A percentile compares a stretch with the other conserved stretches of the same genome.
Evolutionary conservation across 768 basidiomycete species (phyloP).

Genomic region (Austroboletus eburneus): DNA sequence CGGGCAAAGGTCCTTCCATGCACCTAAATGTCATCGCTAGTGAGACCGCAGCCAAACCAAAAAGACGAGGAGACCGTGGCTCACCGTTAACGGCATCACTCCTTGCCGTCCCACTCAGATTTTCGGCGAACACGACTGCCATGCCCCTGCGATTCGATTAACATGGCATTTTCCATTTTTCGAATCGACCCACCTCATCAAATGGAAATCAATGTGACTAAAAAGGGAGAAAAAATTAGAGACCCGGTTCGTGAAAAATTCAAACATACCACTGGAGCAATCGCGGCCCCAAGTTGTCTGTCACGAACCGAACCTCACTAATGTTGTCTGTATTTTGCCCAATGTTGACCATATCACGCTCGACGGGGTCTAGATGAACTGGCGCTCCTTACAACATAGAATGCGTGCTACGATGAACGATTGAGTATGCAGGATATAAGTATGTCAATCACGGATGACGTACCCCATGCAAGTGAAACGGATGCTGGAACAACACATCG

Average conservation of each 20-base stretch:
- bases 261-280: slow-evolving; percentile 22
- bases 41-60: too few relatives aligned
- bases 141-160: slow-evolving; percentile 35
- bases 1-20: slow-evolving; percentile 19
- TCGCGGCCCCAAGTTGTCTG: slow-evolving; percentile 16
- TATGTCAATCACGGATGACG: slow-evolving; percentile 10
- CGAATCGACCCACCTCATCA: too few relatives aligned
- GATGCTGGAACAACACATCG: slow-evolving; percentile 31
- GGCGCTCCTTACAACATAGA: slow-evolving; percentile 42
- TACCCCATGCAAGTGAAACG: slow-evolving; percentile 46
- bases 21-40: slow-evolving; percentile 7
- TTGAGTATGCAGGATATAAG: too few relatives aligned
- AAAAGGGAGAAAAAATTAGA: background rate
- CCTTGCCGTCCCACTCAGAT: slow-evolving; percentile 23
- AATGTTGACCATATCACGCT: slow-evolving; percentile 47
- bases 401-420: slow-evolving; percentile 36
- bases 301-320: slow-evolving; percentile 58
- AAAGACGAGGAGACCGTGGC: too few relatives aligned
- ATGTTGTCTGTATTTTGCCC: slow-evolving; percentile 36
- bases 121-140: slow-evolving; percentile 38
- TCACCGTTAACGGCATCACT: slow-evolving; percentile 16
- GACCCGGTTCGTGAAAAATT: background rate
- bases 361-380: slow-evolving; percentile 51
- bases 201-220: slow-evolving; percentile 29
- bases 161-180: too few relatives aligned